Evolutionary conservation across 177 flowering plant species (phyloP).

Genomic region (Vitis hybrid): DNA sequence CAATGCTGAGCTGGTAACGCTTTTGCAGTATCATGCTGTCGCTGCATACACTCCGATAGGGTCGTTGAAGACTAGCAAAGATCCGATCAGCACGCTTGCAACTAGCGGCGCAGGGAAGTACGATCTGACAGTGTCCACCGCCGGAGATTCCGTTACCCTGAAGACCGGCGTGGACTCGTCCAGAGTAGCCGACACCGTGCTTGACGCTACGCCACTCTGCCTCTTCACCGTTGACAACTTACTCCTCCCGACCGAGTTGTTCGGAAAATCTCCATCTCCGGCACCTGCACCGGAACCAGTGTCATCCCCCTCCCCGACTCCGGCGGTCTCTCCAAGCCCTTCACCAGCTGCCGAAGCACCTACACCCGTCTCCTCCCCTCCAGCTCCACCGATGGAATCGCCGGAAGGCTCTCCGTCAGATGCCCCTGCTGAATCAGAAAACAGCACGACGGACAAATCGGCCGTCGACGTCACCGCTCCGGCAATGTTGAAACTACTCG

Average conservation of each 20-base stretch:
- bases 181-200: constrained; percentile 55
- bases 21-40: constrained; percentile 66
- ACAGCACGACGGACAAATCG: constrained; percentile 26
- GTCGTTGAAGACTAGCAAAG: constrained; percentile 56
- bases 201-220: constrained; percentile 68
- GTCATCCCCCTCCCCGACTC: constrained; percentile 29
- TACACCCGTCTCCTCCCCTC: constrained; percentile 35
- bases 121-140: constrained; percentile 36
- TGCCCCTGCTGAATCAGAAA: constrained; percentile 35
- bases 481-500: constrained; percentile 28
- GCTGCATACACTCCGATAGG: constrained; percentile 63
- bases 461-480: constrained; percentile 30
- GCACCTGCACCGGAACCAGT: constrained; percentile 42
- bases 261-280: constrained; percentile 63
- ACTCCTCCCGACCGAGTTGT: constrained; percentile 73
- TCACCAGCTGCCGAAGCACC: constrained; percentile 29
- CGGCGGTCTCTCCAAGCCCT: constrained; percentile 19
- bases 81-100: constrained; percentile 62
- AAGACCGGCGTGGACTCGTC: constrained; percentile 77
- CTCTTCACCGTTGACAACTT: constrained; percentile 76
- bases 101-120: constrained; percentile 75
- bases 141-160: constrained; percentile 75
- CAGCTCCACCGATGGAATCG: constrained; percentile 52
- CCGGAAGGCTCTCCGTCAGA: constrained; percentile 45
- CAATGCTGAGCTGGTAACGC: constrained; percentile 60